Conservation (phyloP, 805 yeast genomes). For the Scheffersomyces amazonensis region DNA sequence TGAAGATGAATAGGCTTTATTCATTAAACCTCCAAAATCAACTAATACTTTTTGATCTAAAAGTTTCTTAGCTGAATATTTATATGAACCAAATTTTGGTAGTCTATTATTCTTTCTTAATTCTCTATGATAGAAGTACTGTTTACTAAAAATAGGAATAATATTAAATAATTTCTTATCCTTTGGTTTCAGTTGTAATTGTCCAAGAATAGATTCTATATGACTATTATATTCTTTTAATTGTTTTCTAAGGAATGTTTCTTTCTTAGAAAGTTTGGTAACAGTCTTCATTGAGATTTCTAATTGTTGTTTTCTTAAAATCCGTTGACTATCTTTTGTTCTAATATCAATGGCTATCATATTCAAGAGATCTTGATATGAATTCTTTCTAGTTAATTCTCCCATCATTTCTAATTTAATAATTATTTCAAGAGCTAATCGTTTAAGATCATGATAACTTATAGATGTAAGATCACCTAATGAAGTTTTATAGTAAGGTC, state of each 20-base stretch:
- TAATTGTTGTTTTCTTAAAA: slow-evolving; percentile 38
- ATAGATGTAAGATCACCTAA: slow-evolving; percentile 48
- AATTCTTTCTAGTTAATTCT: slow-evolving; percentile 59
- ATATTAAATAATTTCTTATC: slow-evolving; percentile 48
- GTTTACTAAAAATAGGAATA: slow-evolving; percentile 62
- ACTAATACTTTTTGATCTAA: slow-evolving; percentile 68
- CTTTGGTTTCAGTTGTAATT: slow-evolving; percentile 43
- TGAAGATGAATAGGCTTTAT: slow-evolving; percentile 38
- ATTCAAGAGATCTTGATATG: slow-evolving; percentile 76
- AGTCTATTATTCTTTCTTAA: slow-evolving; percentile 62
- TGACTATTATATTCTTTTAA: slow-evolving; percentile 46
- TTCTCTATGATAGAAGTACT: slow-evolving; percentile 72
- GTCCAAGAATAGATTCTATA: slow-evolving; percentile 40
- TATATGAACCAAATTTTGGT: slow-evolving; percentile 75
- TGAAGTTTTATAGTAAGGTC: slow-evolving; percentile 44
- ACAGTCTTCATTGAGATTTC: slow-evolving; percentile 40
- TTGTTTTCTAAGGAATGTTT: slow-evolving; percentile 42
- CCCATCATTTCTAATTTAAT: slow-evolving; percentile 73
- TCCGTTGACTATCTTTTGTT: slow-evolving; percentile 44
- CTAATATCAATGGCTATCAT: slow-evolving; percentile 79
- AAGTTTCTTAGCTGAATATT: slow-evolving; percentile 71
- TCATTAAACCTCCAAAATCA: slow-evolving; percentile 54
- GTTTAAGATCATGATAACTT: slow-evolving; percentile 75
- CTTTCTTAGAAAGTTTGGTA: slow-evolving; percentile 43
- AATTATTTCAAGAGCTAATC: slow-evolving; percentile 67